Evolutionary conservation across 1,284 basidiomycete species (phyloP).

Genomic region (Trichosporon sp.): DNA sequence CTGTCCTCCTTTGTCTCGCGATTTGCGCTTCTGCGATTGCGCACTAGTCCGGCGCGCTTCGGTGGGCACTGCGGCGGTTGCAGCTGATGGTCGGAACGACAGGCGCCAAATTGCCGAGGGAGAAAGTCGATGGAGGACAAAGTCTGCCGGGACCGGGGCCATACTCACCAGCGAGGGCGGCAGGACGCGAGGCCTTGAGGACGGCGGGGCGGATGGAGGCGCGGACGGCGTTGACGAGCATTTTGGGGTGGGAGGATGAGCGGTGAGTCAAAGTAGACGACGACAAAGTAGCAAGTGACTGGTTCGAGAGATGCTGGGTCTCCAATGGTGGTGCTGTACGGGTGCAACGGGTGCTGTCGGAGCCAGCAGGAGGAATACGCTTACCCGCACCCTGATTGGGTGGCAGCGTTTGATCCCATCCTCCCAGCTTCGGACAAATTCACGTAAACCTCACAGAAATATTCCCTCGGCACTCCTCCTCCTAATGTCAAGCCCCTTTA

Average conservation of each 20-base stretch:
- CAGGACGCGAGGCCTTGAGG: constrained; percentile 6
- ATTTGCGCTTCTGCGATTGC: background rate
- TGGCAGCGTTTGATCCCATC: background rate
- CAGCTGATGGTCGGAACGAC: background rate
- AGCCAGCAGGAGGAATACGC: constrained; percentile 6
- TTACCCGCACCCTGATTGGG: background rate
- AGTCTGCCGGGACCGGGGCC: background rate
- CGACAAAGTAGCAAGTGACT: background rate
- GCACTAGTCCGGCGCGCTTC: background rate
- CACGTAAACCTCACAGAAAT: background rate
- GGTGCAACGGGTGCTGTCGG: constrained; percentile 5
- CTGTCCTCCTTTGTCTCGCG: background rate
- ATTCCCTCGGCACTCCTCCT: background rate
- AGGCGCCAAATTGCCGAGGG: background rate
- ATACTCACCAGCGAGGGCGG: constrained; percentile 4
- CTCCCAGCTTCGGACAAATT: background rate
- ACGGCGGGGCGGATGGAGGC: constrained; percentile 6
- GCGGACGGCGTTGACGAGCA: constrained; percentile 6
- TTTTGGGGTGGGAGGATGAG: constrained; percentile 1
- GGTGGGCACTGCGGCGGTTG: background rate
- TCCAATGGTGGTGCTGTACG: constrained; percentile 1
- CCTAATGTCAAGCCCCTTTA: background rate
- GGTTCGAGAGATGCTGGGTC: background rate
- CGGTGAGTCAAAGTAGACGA: constrained; percentile 6
- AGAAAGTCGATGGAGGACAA: background rate